Percentiles rank a stretch among this genome's conserved stretches.
These are phyloP conservation scores for Monascus purpureus DNA, from an alignment of 495 filamentous ascomycete genomes.

Conservation along the genomic window DNA sequence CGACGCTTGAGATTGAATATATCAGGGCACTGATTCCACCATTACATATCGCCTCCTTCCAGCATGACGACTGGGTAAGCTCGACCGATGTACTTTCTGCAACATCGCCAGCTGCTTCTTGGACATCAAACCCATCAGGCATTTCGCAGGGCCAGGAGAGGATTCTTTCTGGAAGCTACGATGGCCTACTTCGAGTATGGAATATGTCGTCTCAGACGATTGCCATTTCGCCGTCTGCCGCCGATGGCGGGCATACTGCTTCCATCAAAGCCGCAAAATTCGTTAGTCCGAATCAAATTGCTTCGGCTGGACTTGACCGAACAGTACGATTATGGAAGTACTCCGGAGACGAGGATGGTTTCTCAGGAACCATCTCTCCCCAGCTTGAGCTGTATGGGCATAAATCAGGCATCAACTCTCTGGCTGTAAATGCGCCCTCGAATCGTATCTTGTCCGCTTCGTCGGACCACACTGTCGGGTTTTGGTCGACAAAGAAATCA, in stretches of 20 bases:
- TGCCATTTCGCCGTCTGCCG: slow-evolving; percentile 48
- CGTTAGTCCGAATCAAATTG: slow-evolving; percentile 58
- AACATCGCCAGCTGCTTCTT: slow-evolving; percentile 46
- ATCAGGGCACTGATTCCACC: slow-evolving; percentile 83
- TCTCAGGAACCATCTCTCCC: slow-evolving; percentile 51
- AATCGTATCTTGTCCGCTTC: slow-evolving; percentile 73
- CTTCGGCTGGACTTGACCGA: slow-evolving; percentile 68
- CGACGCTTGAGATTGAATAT: slow-evolving; percentile 78
- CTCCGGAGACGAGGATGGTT: slow-evolving; percentile 44
- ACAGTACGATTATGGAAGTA: slow-evolving; percentile 84
- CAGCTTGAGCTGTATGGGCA: slow-evolving; percentile 81
- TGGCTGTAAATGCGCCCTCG: slow-evolving; percentile 63
- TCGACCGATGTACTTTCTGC: slow-evolving; percentile 72
- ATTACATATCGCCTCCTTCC: slow-evolving; percentile 68
- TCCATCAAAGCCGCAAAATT: slow-evolving; percentile 72
- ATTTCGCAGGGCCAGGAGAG: slow-evolving; percentile 42
- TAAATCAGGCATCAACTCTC: slow-evolving; percentile 52
- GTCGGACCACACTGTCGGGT: slow-evolving; percentile 59
- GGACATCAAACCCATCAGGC: slow-evolving; percentile 24
- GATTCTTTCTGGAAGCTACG: slow-evolving; percentile 80
- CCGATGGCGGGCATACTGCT: slow-evolving; percentile 56
- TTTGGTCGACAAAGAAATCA: slow-evolving; percentile 70
- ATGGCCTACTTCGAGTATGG: slow-evolving; percentile 80
- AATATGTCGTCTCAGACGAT: slow-evolving; percentile 67
- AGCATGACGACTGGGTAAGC: slow-evolving; percentile 95